phyloP scores from a whole-genome alignment of 208 protist species.

The Wallacemonas sp. region DNA sequence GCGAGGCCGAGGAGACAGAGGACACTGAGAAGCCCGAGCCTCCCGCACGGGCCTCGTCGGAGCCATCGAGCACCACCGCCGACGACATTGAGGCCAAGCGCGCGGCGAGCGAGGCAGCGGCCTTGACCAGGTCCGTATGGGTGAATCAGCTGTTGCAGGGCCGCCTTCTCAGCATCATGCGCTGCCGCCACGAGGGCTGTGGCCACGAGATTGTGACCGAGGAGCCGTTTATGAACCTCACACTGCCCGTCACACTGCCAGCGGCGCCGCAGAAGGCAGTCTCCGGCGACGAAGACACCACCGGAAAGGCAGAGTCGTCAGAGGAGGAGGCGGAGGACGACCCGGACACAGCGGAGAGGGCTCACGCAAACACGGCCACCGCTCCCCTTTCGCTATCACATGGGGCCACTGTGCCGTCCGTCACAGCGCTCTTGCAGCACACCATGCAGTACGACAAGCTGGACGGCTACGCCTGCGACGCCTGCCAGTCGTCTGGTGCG shows the following conservation, averaged over 20 bases:
- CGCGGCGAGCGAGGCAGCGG: not conserved
- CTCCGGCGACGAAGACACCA: not conserved
- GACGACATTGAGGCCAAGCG: not conserved
- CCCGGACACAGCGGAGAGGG: not conserved
- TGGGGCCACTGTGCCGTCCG: conserved; percentile 2
- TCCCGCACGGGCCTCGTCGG: not conserved
- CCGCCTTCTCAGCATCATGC: conserved; percentile 80
- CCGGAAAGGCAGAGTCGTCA: not conserved
- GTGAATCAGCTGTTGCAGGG: conserved; percentile 65
- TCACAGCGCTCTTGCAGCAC: conserved; percentile 34
- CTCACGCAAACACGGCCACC: not conserved
- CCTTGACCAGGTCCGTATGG: conserved; percentile 41
- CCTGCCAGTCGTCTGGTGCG: conserved; percentile 33
- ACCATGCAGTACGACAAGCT: conserved; percentile 53
- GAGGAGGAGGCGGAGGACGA: conserved; percentile 19
- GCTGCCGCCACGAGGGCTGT: conserved; percentile 58
- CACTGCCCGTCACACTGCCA: conserved; percentile 22
- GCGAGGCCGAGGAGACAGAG: too few relatives aligned
- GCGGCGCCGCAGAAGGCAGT: not conserved
- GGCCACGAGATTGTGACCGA: conserved; percentile 75
- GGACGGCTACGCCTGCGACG: conserved; percentile 70
- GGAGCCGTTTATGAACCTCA: conserved; percentile 74
- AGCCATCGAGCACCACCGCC: not conserved
- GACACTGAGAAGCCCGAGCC: not conserved
- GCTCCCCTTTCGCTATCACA: too few relatives aligned